These are phyloP conservation scores for Fusarium nematophilum DNA, from an alignment of 2,329 filamentous ascomycete species.

Conservation along the genomic window DNA sequence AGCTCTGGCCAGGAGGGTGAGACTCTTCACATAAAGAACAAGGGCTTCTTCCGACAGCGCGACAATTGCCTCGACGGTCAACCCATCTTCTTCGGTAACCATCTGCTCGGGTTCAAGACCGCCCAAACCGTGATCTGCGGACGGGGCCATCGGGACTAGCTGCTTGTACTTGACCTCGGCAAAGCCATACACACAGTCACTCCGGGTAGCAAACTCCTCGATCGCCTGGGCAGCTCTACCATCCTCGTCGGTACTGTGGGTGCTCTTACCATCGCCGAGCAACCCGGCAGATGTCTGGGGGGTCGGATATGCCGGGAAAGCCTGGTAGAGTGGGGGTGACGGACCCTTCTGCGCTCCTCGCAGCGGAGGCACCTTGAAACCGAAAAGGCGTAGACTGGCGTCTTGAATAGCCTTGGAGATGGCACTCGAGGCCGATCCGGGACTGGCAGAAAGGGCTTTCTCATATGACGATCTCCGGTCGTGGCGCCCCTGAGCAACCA, in stretches of 20 bases:
- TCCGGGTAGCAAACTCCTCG: conserved; percentile 91
- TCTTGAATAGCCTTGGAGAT: conserved; percentile 96
- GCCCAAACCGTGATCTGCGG: conserved; percentile 76
- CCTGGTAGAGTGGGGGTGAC: conserved; percentile 82
- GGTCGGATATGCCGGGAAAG: conserved; percentile 87
- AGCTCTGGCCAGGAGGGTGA: conserved; percentile 88
- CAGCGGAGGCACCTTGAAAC: conserved; percentile 75
- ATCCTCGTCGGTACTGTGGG: conserved; percentile 79
- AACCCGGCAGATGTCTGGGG: conserved; percentile 70
- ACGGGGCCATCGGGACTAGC: conserved; percentile 88
- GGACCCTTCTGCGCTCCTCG: conserved; percentile 68
- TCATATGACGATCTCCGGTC: conserved; percentile 85
- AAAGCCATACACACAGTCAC: conserved; percentile 96
- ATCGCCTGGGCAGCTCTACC: conserved; percentile 80
- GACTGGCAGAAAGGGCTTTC: conserved; percentile 74
- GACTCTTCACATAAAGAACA: conserved; percentile 94
- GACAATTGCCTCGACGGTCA: conserved; percentile 88
- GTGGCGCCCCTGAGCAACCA: conserved; percentile 79
- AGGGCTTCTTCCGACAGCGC: conserved; percentile 92
- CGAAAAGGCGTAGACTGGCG: conserved; percentile 81
- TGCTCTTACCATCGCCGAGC: conserved; percentile 71
- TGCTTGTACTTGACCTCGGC: conserved; percentile 99
- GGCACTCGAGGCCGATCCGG: conserved; percentile 82
- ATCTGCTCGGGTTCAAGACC: conserved; percentile 67
- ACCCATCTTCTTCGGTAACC: conserved; percentile 72